Conservation (phyloP, 2,329 filamentous ascomycete species). For the Pestalotiopsis sp. region DNA sequence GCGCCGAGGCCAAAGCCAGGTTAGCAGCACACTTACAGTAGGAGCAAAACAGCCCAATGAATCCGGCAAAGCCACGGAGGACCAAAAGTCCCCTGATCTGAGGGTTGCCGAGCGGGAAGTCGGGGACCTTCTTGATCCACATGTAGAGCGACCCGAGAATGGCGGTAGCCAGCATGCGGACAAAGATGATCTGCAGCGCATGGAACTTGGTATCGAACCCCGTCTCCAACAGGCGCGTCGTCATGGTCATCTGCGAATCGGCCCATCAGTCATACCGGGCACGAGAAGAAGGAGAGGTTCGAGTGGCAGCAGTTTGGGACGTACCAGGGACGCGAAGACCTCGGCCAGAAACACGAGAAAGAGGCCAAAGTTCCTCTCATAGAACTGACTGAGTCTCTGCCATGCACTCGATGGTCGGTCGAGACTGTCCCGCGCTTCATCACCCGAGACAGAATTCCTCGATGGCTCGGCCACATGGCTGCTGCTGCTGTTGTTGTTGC, state of each 20-base stretch:
- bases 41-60: slow-evolving; percentile 66
- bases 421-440: background rate
- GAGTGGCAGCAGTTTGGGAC: slow-evolving; percentile 9
- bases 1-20: background rate
- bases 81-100: slow-evolving; percentile 65
- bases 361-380: slow-evolving; percentile 43
- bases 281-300: background rate
- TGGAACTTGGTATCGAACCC: slow-evolving; percentile 39
- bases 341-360: slow-evolving; percentile 43
- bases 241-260: slow-evolving; percentile 39
- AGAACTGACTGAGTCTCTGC: slow-evolving; percentile 41
- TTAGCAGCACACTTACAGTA: slow-evolving; percentile 35
- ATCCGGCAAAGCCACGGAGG: slow-evolving; percentile 64
- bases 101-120: slow-evolving; percentile 69
- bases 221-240: slow-evolving; percentile 38
- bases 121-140: slow-evolving; percentile 48
- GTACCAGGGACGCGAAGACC: slow-evolving; percentile 42
- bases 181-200: slow-evolving; percentile 45
- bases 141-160: slow-evolving; percentile 40
- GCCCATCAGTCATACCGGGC: too few relatives aligned
- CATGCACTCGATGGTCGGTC: slow-evolving; percentile 9
- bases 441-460: background rate
- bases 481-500: too few relatives aligned
- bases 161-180: slow-evolving; percentile 41
- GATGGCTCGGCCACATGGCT: background rate